phyloP scores from a whole-genome alignment of 164 flowering plant genomes.

The Protea cynaroides region DNA sequence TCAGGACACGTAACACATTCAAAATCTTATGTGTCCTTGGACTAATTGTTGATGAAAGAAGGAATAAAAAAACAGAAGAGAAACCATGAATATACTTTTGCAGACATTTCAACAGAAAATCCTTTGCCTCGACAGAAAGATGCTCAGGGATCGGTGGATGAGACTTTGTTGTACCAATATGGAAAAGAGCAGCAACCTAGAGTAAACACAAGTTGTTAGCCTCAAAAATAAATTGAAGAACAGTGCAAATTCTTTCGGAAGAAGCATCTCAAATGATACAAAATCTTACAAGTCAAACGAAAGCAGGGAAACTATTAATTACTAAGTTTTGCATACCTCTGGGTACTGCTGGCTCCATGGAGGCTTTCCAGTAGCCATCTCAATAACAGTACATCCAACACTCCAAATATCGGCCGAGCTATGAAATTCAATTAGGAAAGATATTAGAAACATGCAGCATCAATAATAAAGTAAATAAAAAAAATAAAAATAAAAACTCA shows the following conservation, averaged over 20 bases:
- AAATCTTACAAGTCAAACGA: neutral
- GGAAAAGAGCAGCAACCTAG: constrained; percentile 76
- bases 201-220: constrained; percentile 6
- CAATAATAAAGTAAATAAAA: too few relatives aligned
- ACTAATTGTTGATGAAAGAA: neutral
- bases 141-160: constrained; percentile 80
- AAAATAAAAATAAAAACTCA: too few relatives aligned
- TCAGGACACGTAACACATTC: neutral
- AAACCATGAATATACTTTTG: constrained; percentile 38
- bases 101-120: constrained; percentile 61
- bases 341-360: constrained; percentile 98
- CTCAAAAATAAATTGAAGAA: neutral
- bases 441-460: neutral
- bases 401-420: constrained; percentile 99
- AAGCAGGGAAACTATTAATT: too few relatives aligned
- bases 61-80: neutral
- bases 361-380: constrained; percentile 99
- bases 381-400: constrained; percentile 97
- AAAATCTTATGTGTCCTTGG: neutral
- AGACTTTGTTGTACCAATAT: constrained; percentile 70
- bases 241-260: neutral
- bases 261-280: neutral
- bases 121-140: constrained; percentile 62
- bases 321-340: constrained; percentile 52
- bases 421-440: constrained; percentile 8